Evolutionary conservation across 805 yeast genomes (phyloP), one percentile per base, ranked within the genome.

Genomic region (Kuraishia capsulata): DNA sequence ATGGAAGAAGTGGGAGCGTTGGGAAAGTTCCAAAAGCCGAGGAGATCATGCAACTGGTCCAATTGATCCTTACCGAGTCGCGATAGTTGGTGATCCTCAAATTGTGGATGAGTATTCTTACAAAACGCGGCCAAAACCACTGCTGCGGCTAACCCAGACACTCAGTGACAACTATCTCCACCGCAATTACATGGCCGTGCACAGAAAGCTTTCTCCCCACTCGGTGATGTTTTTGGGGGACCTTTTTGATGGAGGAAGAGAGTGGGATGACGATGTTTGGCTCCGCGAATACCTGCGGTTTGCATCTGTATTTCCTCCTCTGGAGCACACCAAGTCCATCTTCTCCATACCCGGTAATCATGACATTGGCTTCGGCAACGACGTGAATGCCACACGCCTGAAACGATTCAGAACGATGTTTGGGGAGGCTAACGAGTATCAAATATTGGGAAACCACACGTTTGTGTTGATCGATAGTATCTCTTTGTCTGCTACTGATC

Each of bases 181-280:
- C 44, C 69, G 88, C 39, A 88, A 90, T 55, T 77, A 85, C 69
- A 70, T 73, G 48, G 64, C 65, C 42, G 59, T 81, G 30, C 81
- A 81, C 44, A 45, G 58, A 5, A 44, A 57, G 4, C 65, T 92
- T 38, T 73, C 76, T 26, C 96, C 97, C 0, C 82, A 88, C 50
- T 65, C 82, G 1, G 76, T 78, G 4, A 59, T 90, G 4, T 90
- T 87, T 53, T 61, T 92, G 20, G 98, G 98, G 2, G 98, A 92
- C 55, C 58, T 90, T 48, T 83, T 90, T 54, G 98, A 92, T 59
- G 97, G 97, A 10, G 97, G 97, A 0, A 68, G 98, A 41, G 81
- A 80, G 39, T 88, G 95, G 90, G 74, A 72, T 30, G 76, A 74
- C 44, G 69, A 69, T 25, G 53, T 46, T 8, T 87, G 96, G 94